Conservation (phyloP, 768 basidiomycete species). For the Pulveroboletus sp. region DNA sequence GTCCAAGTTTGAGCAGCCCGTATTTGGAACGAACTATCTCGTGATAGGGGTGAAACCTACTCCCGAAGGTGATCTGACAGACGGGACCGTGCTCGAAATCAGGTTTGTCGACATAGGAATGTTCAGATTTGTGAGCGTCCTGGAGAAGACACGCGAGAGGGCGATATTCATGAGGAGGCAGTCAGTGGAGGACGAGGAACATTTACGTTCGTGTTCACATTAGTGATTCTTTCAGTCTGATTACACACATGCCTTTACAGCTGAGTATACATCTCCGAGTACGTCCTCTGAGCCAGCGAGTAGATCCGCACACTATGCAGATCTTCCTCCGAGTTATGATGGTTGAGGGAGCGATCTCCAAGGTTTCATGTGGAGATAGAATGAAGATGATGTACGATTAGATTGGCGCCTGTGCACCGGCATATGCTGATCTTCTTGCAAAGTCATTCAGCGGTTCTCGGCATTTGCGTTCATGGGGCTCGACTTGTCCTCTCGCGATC, state of each 20-base stretch:
- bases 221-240: not conserved
- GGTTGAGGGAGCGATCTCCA: constrained; percentile 11
- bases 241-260: constrained; percentile 11
- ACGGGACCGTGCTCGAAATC: constrained; percentile 64
- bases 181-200: constrained; percentile 32
- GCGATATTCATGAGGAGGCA: constrained; percentile 74
- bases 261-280: constrained; percentile 29
- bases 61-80: constrained; percentile 60
- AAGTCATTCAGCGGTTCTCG: too few relatives aligned
- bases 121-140: constrained; percentile 67
- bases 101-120: constrained; percentile 66
- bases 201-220: constrained; percentile 25
- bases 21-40: constrained; percentile 68
- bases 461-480: too few relatives aligned
- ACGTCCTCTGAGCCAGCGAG: constrained; percentile 16
- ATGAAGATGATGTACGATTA: not conserved
- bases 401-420: too few relatives aligned
- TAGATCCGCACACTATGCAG: constrained; percentile 17
- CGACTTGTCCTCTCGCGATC: too few relatives aligned
- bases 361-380: not conserved
- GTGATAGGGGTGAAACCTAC: constrained; percentile 65
- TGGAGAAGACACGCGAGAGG: constrained; percentile 77
- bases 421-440: not conserved
- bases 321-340: constrained; percentile 31
- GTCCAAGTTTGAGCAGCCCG: constrained; percentile 74